These are phyloP conservation scores for Wickerhamomyces sp. DNA, from an alignment of 1,139 yeast species.

Conservation along the genomic window DNA sequence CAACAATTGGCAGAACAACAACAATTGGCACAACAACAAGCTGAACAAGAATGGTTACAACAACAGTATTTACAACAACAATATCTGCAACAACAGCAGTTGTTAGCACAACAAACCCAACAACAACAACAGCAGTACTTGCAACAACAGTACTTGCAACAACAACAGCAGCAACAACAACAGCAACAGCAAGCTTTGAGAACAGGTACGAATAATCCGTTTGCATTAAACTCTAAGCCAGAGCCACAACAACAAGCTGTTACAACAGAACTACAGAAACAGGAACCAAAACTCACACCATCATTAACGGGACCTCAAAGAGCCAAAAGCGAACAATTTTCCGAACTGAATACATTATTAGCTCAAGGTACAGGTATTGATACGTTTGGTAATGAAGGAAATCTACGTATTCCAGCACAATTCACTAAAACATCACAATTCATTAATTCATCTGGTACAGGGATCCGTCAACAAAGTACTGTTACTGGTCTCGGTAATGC, in stretches of 20 bases:
- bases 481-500: constrained; percentile 29
- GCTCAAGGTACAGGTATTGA: constrained; percentile 91
- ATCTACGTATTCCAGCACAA: constrained; percentile 85
- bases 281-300: constrained; percentile 32
- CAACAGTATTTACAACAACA: constrained; percentile 15
- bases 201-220: constrained; percentile 88
- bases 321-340: constrained; percentile 45
- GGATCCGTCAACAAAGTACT: constrained; percentile 51
- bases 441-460: constrained; percentile 86
- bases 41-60: constrained; percentile 10
- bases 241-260: constrained; percentile 22
- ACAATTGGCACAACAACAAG: constrained; percentile 15
- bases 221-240: constrained; percentile 49
- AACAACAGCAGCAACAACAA: constrained; percentile 27
- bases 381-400: constrained; percentile 94
- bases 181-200: constrained; percentile 36
- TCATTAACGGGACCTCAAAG: constrained; percentile 43
- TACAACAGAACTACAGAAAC: constrained; percentile 25
- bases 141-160: constrained; percentile 29
- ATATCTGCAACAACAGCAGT: constrained; percentile 17
- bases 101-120: constrained; percentile 22
- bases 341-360: constrained; percentile 73
- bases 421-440: constrained; percentile 80
- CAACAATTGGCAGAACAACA: constrained; percentile 29
- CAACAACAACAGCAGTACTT: constrained; percentile 29